Base-by-base conservation (phyloP, 2,329 filamentous ascomycete genomes). In the Emergomyces pasteurianus region DNA sequence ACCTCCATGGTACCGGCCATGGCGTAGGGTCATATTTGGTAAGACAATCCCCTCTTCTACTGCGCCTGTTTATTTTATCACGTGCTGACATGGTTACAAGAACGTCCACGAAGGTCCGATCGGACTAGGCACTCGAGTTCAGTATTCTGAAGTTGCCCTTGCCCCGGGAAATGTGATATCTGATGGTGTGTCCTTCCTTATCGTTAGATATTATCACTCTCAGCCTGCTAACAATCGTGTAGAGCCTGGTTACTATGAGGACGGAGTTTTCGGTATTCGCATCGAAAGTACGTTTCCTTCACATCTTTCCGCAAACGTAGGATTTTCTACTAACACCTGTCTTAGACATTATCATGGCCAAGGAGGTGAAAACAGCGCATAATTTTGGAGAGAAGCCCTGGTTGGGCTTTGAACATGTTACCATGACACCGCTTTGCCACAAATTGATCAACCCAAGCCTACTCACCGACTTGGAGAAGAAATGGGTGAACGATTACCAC, bases 21-120 rank as follows among this genome's bases (percentile, higher is more conserved):
- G 94, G 94, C 50, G 89, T 99, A 42, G 94, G 94, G 34, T 96
- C 91, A 1, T 99, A 87, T 75, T 78, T 99, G 66, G 77, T 78
- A 71, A 66, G 63, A 43, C 21, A 21, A 5, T 58, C 42, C 34
- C 18, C 16, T 47, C 36, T 12, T 12, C 14, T 62, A 8, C 34
- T 8, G 34, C 9, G 5, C 31, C 23, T 12, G 0, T 9, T 31
- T 7, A 2, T 42, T 10, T 18, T n/a, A 16, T 23, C 43, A 56
- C 62, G 28, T 3, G 52, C 64, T 70, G 67, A 72, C 61, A 38
- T 31, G 54, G 23, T 38, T 38, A 50, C 2, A 59, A 79, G 69
- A 99, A 99, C 67, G 94, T 99, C 0, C 94, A 99, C 72, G 94
- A 99, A 76, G 94, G 94, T 0, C 94, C 94, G 1, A 95, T 99